Evolutionary conservation across 2,329 filamentous ascomycete species (phyloP).

Genomic region (Pseudogymnoascus sp.): DNA sequence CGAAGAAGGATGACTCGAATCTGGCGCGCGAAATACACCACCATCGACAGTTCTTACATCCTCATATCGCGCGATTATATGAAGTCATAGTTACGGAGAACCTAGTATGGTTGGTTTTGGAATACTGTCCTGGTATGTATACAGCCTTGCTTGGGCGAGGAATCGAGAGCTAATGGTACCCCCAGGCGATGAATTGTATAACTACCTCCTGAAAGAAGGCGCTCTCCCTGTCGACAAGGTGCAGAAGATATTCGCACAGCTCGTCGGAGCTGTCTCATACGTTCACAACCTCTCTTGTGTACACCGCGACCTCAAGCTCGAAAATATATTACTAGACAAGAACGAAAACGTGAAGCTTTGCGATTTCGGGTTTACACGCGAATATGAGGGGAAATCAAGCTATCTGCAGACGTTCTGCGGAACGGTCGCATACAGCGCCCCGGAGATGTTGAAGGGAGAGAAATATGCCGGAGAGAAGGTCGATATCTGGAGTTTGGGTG

Average conservation of each 20-base stretch:
- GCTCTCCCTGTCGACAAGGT: constrained; percentile 79
- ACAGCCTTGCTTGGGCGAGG: constrained; percentile 16
- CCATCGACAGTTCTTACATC: constrained; percentile 94
- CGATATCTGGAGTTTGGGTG: constrained; percentile 87
- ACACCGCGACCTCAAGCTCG: constrained; percentile 91
- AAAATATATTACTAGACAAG: constrained; percentile 94
- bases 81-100: constrained; percentile 96
- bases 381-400: constrained; percentile 92
- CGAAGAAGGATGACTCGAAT: constrained; percentile 91
- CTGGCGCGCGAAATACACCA: constrained; percentile 97
- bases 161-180: constrained; percentile 27
- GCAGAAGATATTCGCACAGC: constrained; percentile 90
- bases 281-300: constrained; percentile 94
- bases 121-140: constrained; percentile 80
- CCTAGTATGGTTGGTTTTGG: constrained; percentile 91
- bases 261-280: constrained; percentile 90
- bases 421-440: constrained; percentile 94
- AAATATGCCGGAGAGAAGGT: constrained; percentile 98
- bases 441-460: constrained; percentile 97
- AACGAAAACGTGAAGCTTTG: constrained; percentile 96
- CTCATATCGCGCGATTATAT: constrained; percentile 92
- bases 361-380: constrained; percentile 95
- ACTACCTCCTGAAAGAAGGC: constrained; percentile 84
- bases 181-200: constrained; percentile 89
- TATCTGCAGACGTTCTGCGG: constrained; percentile 97